A percentile compares a stretch with the other conserved stretches of the same genome.
phyloP scores from a whole-genome alignment of 1,284 basidiomycete species.

The Coniferiporia sulphurascens region DNA sequence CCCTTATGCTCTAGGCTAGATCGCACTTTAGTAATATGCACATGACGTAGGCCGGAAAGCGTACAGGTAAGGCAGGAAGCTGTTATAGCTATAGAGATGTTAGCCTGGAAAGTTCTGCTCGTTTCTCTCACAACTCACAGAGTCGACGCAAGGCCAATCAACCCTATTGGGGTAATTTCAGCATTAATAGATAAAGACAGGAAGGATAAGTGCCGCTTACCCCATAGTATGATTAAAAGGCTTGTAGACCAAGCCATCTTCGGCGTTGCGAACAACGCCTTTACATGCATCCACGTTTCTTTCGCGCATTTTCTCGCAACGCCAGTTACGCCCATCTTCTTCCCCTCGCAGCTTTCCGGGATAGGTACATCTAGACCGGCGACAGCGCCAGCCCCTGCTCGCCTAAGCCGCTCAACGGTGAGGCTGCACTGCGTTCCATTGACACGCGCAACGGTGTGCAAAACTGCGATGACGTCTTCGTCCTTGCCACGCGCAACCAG shows the following conservation, averaged over 20 bases:
- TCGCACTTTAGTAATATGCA: background rate
- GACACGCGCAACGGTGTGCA: conserved; percentile 55
- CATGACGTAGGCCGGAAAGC: conserved; percentile 20
- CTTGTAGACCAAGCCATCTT: conserved; percentile 56
- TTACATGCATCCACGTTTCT: conserved; percentile 41
- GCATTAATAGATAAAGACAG: background rate
- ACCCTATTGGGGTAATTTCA: conserved; percentile 30
- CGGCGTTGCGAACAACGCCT: conserved; percentile 48
- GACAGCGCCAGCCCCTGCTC: conserved; percentile 22
- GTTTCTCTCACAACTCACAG: conserved; percentile 29
- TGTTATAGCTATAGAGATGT: conserved; percentile 36
- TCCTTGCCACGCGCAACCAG: conserved; percentile 60
- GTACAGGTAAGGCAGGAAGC: conserved; percentile 48
- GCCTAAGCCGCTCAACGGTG: conserved; percentile 37
- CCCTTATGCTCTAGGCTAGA: conserved; percentile 43
- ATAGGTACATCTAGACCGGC: background rate
- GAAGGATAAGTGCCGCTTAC: conserved; percentile 24
- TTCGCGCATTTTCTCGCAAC: conserved; percentile 33
- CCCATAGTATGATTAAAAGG: conserved; percentile 53
- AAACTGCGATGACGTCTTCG: conserved; percentile 54
- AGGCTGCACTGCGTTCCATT: conserved; percentile 43
- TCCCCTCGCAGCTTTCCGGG: conserved; percentile 11
- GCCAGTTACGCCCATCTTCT: conserved; percentile 22
- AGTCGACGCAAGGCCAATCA: conserved; percentile 59
- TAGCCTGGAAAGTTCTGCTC: background rate